A percentile compares a stretch with the other conserved stretches of the same genome.
Evolutionary conservation across 1,284 basidiomycete genomes (phyloP).

Genomic region (Ceratobasidium sp.): DNA sequence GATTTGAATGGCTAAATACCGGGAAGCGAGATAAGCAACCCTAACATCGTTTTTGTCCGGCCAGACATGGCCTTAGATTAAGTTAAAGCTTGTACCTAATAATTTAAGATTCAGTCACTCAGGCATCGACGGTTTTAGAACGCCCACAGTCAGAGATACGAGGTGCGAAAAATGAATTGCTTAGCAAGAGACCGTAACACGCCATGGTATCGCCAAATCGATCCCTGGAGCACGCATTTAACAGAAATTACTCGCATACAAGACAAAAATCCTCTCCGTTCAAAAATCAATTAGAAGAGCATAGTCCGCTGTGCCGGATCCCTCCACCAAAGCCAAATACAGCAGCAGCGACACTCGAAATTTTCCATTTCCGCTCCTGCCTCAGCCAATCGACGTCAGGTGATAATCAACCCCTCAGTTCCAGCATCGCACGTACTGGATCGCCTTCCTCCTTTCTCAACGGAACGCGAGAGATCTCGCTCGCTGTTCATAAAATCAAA

Average conservation of each 20-base stretch:
- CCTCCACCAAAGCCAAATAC: neutral
- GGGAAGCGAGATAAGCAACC: no score
- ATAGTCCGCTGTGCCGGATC: slow-evolving; percentile 18
- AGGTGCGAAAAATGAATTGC: no score
- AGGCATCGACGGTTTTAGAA: no score
- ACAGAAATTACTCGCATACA: slow-evolving; percentile 76
- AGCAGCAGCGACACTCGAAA: slow-evolving; percentile 28
- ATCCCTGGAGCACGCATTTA: no score
- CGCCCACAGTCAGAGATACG: no score
- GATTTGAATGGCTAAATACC: no score
- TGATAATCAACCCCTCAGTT: slow-evolving; percentile 82
- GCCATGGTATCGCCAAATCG: no score
- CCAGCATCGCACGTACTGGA: slow-evolving; percentile 74
- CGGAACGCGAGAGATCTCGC: slow-evolving; percentile 68
- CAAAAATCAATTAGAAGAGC: slow-evolving; percentile 71
- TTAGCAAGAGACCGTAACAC: no score
- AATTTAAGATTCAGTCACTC: no score
- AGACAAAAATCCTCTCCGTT: slow-evolving; percentile 78
- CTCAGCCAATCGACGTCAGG: slow-evolving; percentile 82
- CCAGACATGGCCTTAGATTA: no score
- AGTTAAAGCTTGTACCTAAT: no score
- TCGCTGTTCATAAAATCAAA: slow-evolving; percentile 54
- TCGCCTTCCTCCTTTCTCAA: slow-evolving; percentile 69
- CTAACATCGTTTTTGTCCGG: no score
- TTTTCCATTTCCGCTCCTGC: slow-evolving; percentile 44